Evolutionary conservation across 2,329 filamentous ascomycete species (phyloP), one percentile per base, ranked within the genome.

Genomic region (Ophiostoma triangulosporum): DNA sequence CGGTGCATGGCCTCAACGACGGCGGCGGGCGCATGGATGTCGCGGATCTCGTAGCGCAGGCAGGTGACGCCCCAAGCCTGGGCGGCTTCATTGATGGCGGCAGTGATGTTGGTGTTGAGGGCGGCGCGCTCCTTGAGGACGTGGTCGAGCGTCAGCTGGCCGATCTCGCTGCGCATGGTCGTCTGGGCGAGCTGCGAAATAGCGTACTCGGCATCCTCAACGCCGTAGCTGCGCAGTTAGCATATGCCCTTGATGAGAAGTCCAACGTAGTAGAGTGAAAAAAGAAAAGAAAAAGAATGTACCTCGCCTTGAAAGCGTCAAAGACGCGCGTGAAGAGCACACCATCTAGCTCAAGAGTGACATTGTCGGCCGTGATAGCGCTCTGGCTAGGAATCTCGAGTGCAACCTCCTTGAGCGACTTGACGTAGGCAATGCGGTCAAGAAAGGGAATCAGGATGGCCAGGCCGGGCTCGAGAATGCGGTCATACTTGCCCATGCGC

Each of bases 1-100:
- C 93, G 81, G 73, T 98, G 93, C 93, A 98, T 98, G 63, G 93
- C 93, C 63, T 90, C 88, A 57, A 97, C 91, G 12, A 98, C 93
- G 50, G 86, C 85, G 31, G 84, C 87, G 1, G 93, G 93, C 0
- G 93, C 93, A 70, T 98, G 93, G 64, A 98, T 98, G 69, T 98
- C 93, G 61, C 93, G 80, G 66, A 98, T 98, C 70, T 98, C 93
- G 73, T 98, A 98, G 55, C 93, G 85, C 57, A 98, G 77, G 66
- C 93, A 98, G 32, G 88, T 88, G 20, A 98, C 88, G 56, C 93
- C 93, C 93, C 93, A 98, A 52, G 91, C 91, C 63, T 94, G 85
- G 4, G 93, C 91, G 1, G 93, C 93, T 68, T 97, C 91, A 68
- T 98, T 98, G 76, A 98, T 97, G 43, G 93, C 91, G 54, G 88